Base-by-base conservation (phyloP, 257 asterid genomes). In the Leptodermis oblonga region DNA sequence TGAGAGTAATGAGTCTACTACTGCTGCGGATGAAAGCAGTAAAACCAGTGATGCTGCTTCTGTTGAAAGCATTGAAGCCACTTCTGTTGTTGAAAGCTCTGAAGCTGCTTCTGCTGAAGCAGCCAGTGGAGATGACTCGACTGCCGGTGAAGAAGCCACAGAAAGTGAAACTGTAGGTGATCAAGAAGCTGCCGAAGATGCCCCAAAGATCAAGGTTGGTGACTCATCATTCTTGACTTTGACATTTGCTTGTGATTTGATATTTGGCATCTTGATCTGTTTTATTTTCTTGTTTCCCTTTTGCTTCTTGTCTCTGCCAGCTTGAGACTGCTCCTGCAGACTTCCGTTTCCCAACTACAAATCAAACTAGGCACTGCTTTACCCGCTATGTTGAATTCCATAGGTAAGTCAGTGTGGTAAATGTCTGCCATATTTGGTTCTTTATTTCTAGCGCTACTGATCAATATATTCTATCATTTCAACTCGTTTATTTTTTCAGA, bases 311-410 rank as follows among this genome's bases (percentile, higher is more conserved):
- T 46, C 58, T 69, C 20, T 70, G 33, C 62, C 85, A 92, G 98
- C 87, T 92, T 36, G 98, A 92, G 87, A 90, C 97, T 22, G 96
- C 98, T 42, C 98, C 97, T 7, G 98, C 97, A 45, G 97, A 92
- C 76, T 92, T 86, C 74, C 98, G 98, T 62, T 92, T 92, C 80
- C 98, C 98, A 25, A 92, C 98, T 30, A 92, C 98, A 48, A 92
- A 92, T 80, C 97, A 92, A 86, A 81, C 93, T 43, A 87, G 98
- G 78, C 98, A 92, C 74, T 92, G 98, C 90, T 92, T 92, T 82
- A 90, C 98, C 66, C 82, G 97, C 78, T 92, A 92, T 74, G 81
- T 92, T 5, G 98, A 92, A 77, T 92, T 84, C 82, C 97, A 92
- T 76, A 84, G 97, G 97, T 90, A 74, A 71, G 87, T 14, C 70